Evolutionary conservation across 257 asterid species (phyloP).

Genomic region (Solanum tarapatanum): DNA sequence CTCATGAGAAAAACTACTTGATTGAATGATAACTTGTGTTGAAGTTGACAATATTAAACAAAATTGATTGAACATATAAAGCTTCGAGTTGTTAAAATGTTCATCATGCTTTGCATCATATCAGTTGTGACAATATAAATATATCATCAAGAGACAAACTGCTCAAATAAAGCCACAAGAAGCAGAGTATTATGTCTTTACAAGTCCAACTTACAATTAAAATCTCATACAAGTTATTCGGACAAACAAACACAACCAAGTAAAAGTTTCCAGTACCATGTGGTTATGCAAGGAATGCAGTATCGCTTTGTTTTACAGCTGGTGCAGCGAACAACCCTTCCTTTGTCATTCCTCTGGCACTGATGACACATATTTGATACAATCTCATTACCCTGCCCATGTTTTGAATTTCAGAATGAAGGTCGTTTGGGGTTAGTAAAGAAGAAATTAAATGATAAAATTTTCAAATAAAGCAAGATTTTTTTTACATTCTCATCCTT

Average conservation of each 20-base stretch:
- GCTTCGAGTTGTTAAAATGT: background rate
- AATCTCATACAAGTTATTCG: background rate
- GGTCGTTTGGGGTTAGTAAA: background rate
- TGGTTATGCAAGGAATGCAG: conserved; percentile 60
- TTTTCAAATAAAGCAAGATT: background rate
- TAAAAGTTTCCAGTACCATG: conserved; percentile 34
- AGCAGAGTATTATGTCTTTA: background rate
- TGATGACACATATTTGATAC: conserved; percentile 67
- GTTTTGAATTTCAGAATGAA: background rate
- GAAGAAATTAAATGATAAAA: background rate
- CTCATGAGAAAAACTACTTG: background rate
- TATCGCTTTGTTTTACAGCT: conserved; percentile 51
- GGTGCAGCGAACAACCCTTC: conserved; percentile 65
- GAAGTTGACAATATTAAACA: background rate
- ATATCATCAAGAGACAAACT: background rate
- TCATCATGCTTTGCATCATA: background rate
- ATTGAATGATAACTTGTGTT: background rate
- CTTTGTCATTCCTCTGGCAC: conserved; percentile 83
- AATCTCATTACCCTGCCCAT: conserved; percentile 31
- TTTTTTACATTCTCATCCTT: conserved; percentile 6
- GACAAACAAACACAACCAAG: background rate
- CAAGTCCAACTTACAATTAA: background rate
- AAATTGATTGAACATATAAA: background rate
- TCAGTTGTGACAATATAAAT: background rate
- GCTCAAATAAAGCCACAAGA: background rate